phyloP scores from a whole-genome alignment of 176 grass and related monocot species.

The Aegilops tauschii region DNA sequence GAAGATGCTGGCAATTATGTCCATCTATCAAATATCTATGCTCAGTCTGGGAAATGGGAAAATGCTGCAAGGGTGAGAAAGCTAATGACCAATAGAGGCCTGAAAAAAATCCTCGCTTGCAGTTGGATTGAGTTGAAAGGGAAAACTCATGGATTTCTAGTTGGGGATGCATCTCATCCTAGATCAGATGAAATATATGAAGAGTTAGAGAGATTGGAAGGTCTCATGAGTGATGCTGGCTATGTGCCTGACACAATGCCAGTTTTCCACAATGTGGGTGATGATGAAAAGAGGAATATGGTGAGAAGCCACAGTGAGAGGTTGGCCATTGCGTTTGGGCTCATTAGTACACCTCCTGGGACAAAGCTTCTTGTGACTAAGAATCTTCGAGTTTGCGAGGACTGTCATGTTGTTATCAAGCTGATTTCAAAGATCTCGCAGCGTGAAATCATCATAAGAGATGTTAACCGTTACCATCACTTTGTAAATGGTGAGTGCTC shows the following conservation, averaged over 20 bases:
- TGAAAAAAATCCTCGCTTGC: constrained; percentile 75
- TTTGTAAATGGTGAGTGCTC: constrained; percentile 78
- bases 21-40: constrained; percentile 80
- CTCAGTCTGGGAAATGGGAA: constrained; percentile 72
- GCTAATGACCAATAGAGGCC: constrained; percentile 56
- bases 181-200: constrained; percentile 59
- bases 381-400: constrained; percentile 76
- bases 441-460: constrained; percentile 75
- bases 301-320: constrained; percentile 68
- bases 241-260: constrained; percentile 68
- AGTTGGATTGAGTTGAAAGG: constrained; percentile 84
- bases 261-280: constrained; percentile 70
- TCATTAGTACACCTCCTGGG: constrained; percentile 70
- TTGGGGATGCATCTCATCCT: constrained; percentile 70
- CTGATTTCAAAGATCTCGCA: constrained; percentile 63
- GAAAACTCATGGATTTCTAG: constrained; percentile 68
- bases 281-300: constrained; percentile 79
- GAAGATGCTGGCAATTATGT: constrained; percentile 84
- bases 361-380: constrained; percentile 70
- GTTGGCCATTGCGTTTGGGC: constrained; percentile 76
- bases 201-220: constrained; percentile 71
- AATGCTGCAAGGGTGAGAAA: constrained; percentile 56
- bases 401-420: constrained; percentile 79
- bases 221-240: constrained; percentile 57
- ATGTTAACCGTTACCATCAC: constrained; percentile 82